Base-by-base conservation (phyloP, 768 basidiomycete genomes). In the Panaeolus cyanescens region DNA sequence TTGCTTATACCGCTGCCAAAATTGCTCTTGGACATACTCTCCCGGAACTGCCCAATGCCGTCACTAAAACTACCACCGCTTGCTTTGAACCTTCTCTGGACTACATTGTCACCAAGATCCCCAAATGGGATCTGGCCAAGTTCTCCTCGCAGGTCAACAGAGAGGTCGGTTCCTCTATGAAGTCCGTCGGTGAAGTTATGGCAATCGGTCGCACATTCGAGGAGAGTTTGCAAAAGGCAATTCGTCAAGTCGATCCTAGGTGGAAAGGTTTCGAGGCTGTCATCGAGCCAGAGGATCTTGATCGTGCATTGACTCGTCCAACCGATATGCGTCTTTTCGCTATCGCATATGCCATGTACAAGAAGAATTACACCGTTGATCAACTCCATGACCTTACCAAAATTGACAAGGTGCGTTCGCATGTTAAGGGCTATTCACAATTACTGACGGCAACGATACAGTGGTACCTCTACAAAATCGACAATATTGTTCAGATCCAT, bases 101-200 rank as follows among this genome's bases (percentile, higher is more conserved):
- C 75, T 99, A 99, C 76, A 97, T 99, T 70, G 97, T 99, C 62
- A 97, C 95, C 54, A 99, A 99, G 79, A 99, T 99, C 65, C 97
- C 97, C 63, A 98, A 98, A 75, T 99, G 97, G 96, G 97, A 99
- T 78, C 81, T 99, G 59, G 95, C 96, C 65, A 99, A 99, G 76
- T 99, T 99, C 82, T 91, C 91, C 20, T 79, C 89, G 37, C 93
- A 96, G 70, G 97, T 99, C 61, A 89, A 96, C 72, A 90, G 96
- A 64, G 89, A 94, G 72, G 88, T 99, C 57, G 97, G 96, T 25
- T 98, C 96, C 2, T 87, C 96, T 17, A 99, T 99, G 97, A 99
- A 99, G 77, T 95, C 93, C 15, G 97, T 99, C 58, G 97, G 97
- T 58, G 97, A 99, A 75, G 96, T 99, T 71, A 99, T 99, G 97